Evolutionary conservation across 345 rosid species (phyloP).

Genomic region (Melaleuca alternifolia): DNA sequence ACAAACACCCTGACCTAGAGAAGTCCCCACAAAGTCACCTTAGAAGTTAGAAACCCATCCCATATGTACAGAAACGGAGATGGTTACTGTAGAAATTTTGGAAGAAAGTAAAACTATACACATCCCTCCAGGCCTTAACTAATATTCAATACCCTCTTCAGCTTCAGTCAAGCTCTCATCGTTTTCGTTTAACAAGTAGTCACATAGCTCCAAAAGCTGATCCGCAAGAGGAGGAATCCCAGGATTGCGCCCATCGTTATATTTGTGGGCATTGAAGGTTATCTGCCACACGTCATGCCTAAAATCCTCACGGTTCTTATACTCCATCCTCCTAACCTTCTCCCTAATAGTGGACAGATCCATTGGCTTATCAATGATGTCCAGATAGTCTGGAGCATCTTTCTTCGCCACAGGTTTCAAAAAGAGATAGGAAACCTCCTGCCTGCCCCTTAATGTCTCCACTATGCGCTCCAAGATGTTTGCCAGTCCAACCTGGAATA

Average conservation of each 20-base stretch:
- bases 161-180: constrained; percentile 40
- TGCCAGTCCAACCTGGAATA: constrained; percentile 69
- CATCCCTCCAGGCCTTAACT: background rate
- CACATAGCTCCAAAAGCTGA: constrained; percentile 90
- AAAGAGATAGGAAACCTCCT: constrained; percentile 74
- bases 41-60: background rate
- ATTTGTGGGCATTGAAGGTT: constrained; percentile 58
- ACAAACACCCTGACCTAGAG: background rate
- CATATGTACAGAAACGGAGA: background rate
- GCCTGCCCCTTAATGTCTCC: constrained; percentile 46
- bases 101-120: background rate
- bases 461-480: constrained; percentile 72
- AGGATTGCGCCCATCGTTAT: constrained; percentile 76
- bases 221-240: constrained; percentile 93
- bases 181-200: constrained; percentile 50
- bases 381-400: constrained; percentile 85
- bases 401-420: constrained; percentile 80
- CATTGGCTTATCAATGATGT: constrained; percentile 59
- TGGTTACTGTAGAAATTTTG: background rate
- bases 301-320: constrained; percentile 57
- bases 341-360: constrained; percentile 79
- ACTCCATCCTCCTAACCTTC: constrained; percentile 79
- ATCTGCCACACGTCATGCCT: constrained; percentile 94
- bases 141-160: constrained; percentile 48
- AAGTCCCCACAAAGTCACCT: background rate